Conservation (phyloP, 2,329 filamentous ascomycete genomes). For the Penicillium sp. region DNA sequence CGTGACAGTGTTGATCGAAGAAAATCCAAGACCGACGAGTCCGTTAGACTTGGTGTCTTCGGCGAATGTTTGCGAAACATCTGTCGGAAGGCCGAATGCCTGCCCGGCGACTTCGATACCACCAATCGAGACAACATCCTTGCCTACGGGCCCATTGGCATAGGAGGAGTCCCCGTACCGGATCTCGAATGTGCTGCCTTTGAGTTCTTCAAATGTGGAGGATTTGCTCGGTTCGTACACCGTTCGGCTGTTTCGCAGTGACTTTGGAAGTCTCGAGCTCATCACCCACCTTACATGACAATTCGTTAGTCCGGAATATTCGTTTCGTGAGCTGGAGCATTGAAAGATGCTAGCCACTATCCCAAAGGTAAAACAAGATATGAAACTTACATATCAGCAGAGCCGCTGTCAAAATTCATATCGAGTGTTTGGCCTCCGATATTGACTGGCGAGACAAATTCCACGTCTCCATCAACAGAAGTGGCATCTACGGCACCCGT, state of each 20-base stretch:
- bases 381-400: slow-evolving; percentile 54
- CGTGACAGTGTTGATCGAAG: slow-evolving; percentile 55
- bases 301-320: background rate
- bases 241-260: slow-evolving; percentile 44
- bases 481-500: slow-evolving; percentile 56
- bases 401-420: slow-evolving; percentile 68
- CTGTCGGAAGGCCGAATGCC: slow-evolving; percentile 58
- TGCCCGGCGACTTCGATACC: slow-evolving; percentile 54
- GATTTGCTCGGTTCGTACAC: slow-evolving; percentile 49
- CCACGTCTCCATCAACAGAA: slow-evolving; percentile 56
- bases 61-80: slow-evolving; percentile 51
- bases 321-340: background rate
- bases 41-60: slow-evolving; percentile 56
- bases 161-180: slow-evolving; percentile 61
- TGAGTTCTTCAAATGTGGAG: slow-evolving; percentile 41
- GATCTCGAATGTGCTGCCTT: slow-evolving; percentile 52
- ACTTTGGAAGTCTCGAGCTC: slow-evolving; percentile 49
- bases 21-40: slow-evolving; percentile 61
- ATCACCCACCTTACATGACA: slow-evolving; percentile 56
- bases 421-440: slow-evolving; percentile 61
- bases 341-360: background rate
- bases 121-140: slow-evolving; percentile 59
- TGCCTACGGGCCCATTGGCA: slow-evolving; percentile 55
- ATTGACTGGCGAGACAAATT: slow-evolving; percentile 62
- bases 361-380: background rate